phyloP scores from a whole-genome alignment of 2,329 filamentous ascomycete species.

The Cercospora citrullina region DNA sequence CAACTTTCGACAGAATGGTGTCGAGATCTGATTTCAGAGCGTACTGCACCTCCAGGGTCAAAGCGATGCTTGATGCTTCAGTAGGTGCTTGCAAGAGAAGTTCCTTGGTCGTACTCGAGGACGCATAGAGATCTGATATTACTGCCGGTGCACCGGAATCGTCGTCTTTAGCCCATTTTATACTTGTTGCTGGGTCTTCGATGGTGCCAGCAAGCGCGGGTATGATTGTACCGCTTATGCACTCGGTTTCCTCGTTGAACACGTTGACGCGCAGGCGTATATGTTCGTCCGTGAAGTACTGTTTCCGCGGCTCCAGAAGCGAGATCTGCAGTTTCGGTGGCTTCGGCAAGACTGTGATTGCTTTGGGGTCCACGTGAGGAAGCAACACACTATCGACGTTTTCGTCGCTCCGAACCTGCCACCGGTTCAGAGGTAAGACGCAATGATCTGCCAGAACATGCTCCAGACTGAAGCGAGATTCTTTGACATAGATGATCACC shows the following conservation, averaged over 20 bases:
- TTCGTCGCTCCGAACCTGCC: slow-evolving; percentile 23
- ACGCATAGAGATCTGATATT: slow-evolving; percentile 15
- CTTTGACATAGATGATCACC: slow-evolving; percentile 63
- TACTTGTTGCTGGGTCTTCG: slow-evolving; percentile 18
- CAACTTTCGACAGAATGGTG: slow-evolving; percentile 75
- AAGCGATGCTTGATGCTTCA: slow-evolving; percentile 59
- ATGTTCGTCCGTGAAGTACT: slow-evolving; percentile 83
- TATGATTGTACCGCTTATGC: slow-evolving; percentile 67
- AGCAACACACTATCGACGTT: slow-evolving; percentile 23
- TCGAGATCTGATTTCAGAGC: slow-evolving; percentile 75
- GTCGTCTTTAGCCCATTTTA: slow-evolving; percentile 37
- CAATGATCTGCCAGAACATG: slow-evolving; percentile 56
- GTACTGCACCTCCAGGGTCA: slow-evolving; percentile 75
- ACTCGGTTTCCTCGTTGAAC: slow-evolving; percentile 79
- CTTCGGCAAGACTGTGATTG: slow-evolving; percentile 76
- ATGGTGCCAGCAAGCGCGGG: slow-evolving; percentile 47
- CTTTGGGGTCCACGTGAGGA: slow-evolving; percentile 50
- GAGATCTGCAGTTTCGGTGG: slow-evolving; percentile 86
- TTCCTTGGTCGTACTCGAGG: slow-evolving; percentile 18
- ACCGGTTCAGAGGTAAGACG: slow-evolving; percentile 17
- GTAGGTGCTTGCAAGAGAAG: slow-evolving; percentile 42
- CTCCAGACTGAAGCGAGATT: slow-evolving; percentile 65
- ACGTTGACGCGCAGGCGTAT: slow-evolving; percentile 69
- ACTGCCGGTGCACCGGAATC: slow-evolving; percentile 19
- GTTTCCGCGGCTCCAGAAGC: slow-evolving; percentile 60